These are phyloP conservation scores for Corymbia calophylla DNA, from an alignment of 441 rosid species.

Conservation along the genomic window DNA sequence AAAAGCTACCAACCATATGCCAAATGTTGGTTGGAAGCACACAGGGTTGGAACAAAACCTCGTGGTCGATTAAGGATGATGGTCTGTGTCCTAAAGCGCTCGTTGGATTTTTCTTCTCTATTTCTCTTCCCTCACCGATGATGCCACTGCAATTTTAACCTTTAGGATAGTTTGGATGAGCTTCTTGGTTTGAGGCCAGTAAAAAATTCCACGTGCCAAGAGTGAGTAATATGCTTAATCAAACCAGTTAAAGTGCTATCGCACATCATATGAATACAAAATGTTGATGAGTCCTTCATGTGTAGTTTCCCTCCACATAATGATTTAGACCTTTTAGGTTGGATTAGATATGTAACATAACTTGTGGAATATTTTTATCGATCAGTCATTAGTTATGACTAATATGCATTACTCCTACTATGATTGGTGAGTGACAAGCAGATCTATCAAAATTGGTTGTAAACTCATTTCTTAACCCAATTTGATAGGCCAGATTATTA, in stretches of 20 bases:
- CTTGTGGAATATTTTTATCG: background rate
- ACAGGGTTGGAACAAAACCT: slow-evolving; percentile 5
- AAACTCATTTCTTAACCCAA: background rate
- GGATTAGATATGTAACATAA: background rate
- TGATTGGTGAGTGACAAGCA: background rate
- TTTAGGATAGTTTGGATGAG: background rate
- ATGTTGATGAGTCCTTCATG: background rate
- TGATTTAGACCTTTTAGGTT: background rate
- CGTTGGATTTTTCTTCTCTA: background rate
- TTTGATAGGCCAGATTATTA: too few relatives aligned
- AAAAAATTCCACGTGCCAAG: background rate
- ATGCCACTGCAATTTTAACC: background rate
- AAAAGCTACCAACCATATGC: slow-evolving; percentile 39
- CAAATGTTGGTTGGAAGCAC: slow-evolving; percentile 43
- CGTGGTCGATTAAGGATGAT: background rate
- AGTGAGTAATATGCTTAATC: background rate
- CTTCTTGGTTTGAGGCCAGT: background rate
- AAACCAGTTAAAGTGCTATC: background rate
- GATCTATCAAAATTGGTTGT: background rate
- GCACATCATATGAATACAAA: background rate
- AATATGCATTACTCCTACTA: background rate
- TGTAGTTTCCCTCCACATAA: background rate
- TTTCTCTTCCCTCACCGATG: background rate
- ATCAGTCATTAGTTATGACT: background rate
- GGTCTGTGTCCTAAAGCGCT: background rate